Percentiles rank a stretch among this genome's conserved stretches.
Conservation (phyloP, 345 rosid genomes). For the Mallotus nudiflorus region DNA sequence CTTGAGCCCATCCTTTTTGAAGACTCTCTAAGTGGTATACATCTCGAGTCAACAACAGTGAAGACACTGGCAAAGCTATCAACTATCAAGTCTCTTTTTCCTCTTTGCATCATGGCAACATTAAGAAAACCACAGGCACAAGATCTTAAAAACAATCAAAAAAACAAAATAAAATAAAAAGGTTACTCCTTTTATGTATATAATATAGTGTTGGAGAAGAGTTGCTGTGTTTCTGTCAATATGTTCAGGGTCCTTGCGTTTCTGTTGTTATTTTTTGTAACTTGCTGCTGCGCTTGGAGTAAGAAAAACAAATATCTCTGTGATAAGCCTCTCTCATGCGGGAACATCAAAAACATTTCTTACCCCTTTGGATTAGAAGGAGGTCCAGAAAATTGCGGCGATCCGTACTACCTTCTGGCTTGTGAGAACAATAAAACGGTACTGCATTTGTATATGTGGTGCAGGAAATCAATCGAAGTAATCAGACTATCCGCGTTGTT, state of each 20-base stretch:
- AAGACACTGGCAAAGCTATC: no score
- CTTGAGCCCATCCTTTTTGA: no score
- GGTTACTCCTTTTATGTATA: no score
- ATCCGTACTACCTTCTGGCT: background rate
- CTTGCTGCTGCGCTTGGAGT: background rate
- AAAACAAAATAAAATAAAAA: no score
- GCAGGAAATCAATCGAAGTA: background rate
- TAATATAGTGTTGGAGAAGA: no score
- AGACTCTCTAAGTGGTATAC: no score
- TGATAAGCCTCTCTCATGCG: background rate
- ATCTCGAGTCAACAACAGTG: no score
- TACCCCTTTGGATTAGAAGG: slow-evolving; percentile 9
- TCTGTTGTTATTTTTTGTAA: background rate
- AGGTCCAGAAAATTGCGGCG: background rate
- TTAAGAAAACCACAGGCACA: no score
- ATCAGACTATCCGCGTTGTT: background rate
- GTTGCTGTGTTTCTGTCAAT: background rate
- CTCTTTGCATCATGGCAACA: no score
- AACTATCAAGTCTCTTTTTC: no score
- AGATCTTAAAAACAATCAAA: no score
- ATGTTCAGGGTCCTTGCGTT: background rate
- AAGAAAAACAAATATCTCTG: background rate
- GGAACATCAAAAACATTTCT: background rate
- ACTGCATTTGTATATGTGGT: background rate
- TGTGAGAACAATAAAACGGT: background rate